Evolutionary conservation across 768 basidiomycete species (phyloP).

Genomic region (Tulasnella sp.): DNA sequence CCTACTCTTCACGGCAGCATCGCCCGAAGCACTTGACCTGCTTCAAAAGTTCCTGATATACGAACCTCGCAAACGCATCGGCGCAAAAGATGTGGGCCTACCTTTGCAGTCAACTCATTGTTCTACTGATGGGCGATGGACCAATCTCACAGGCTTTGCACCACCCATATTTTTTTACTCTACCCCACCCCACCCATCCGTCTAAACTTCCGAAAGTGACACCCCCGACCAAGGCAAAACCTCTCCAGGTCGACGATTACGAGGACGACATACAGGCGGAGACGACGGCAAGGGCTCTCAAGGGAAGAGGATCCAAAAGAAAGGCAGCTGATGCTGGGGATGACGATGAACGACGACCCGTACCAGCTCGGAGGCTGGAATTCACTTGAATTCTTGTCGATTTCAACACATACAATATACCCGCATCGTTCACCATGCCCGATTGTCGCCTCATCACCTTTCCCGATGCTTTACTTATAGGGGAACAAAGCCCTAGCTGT

Average conservation of each 20-base stretch:
- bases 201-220: conserved; percentile 72
- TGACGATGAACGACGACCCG: not conserved
- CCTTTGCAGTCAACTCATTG: not conserved
- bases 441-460: no score
- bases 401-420: no score
- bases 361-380: conserved; percentile 6
- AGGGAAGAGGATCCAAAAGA: conserved; percentile 30
- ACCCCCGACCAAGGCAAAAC: conserved; percentile 35
- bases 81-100: conserved; percentile 56
- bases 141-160: conserved; percentile 50
- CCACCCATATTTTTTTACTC: conserved; percentile 77
- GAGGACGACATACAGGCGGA: conserved; percentile 34
- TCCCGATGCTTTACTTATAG: no score
- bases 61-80: conserved; percentile 73
- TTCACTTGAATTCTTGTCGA: not conserved
- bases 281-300: conserved; percentile 47
- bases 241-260: conserved; percentile 49
- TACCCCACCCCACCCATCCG: conserved; percentile 80
- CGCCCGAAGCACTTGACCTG: conserved; percentile 70
- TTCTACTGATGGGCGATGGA: not conserved
- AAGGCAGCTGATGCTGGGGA: conserved; percentile 8
- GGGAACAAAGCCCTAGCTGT: no score
- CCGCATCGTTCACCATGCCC: no score
- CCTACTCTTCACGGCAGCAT: conserved; percentile 84
- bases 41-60: conserved; percentile 68